Base-by-base conservation (phyloP, 371 early-diverging fungal genomes). In the Apophysomyces elegans region DNA sequence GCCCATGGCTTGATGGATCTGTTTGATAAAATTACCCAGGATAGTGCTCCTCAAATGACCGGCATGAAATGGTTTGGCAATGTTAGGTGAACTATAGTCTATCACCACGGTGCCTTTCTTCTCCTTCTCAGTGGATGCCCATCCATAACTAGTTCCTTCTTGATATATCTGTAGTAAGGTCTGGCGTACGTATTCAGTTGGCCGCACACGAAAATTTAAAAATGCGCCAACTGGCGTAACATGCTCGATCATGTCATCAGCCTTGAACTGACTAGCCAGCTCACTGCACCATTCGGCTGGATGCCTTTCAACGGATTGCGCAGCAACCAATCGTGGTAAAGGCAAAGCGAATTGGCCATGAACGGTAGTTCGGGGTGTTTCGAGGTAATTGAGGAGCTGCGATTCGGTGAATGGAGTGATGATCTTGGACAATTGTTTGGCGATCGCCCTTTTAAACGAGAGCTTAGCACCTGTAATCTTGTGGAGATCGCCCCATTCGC, bases 21-120 rank as follows among this genome's bases (percentile, higher is more conserved):
- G 92, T 68, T 85, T 83, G 37, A 98, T 84, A 83, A 98, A 98
- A 76, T 95, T 96, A 41, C 99, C 99, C 65, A 99, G 90, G 68
- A 99, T 97, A 4, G 99, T 99, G 65, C 96, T 94, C 59, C 99
- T 89, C 78, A 99, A 83, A 79, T 99, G 99, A 4, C 99, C 99
- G 36, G 96, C 98, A 78, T 99, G 99, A 88, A 99, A 99, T 21
- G 97, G 97, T 83, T 99, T 99, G 60, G 99, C 99, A 72, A 99
- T 99, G 85, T 99, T 99, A 63, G 99, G 99, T 64, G 95, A 94
- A 63, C 91, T 91, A 75, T 93, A 99, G 67, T 99, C 99, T 59
- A 99, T 86, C 21, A 99, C 78, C 18, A 91, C 88, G 21, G 83
- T 88, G 74, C 91, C 41, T 26, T 64, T 18, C 16, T 58, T 18